phyloP scores from a whole-genome alignment of 2,329 filamentous ascomycete genomes.

The Ophiostoma sp. region DNA sequence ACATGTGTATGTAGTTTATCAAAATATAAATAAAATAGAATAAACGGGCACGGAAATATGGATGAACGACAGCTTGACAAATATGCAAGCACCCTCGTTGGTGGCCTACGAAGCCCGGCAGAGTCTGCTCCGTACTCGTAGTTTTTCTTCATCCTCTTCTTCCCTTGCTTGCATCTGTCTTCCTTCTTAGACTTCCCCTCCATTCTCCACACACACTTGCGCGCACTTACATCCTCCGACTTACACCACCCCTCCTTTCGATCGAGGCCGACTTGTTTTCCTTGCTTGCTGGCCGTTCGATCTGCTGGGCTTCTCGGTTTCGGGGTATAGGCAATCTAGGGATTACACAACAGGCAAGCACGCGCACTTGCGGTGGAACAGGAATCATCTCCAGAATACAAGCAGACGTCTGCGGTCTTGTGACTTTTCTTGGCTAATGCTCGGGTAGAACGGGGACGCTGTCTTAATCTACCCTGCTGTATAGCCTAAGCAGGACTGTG shows the following conservation, averaged over 20 bases:
- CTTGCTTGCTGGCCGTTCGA: too few relatives aligned
- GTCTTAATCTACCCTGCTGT: neutral
- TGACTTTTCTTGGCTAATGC: neutral
- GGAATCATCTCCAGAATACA: neutral
- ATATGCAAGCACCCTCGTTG: neutral
- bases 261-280: neutral
- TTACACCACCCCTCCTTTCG: constrained; percentile 5
- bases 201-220: constrained; percentile 16
- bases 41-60: neutral
- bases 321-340: too few relatives aligned
- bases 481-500: too few relatives aligned
- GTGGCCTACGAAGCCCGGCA: neutral
- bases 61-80: neutral
- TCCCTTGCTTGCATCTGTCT: neutral
- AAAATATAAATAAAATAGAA: neutral
- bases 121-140: neutral
- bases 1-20: neutral
- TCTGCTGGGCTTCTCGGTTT: too few relatives aligned
- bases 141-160: neutral
- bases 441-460: too few relatives aligned
- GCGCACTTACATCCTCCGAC: constrained; percentile 6
- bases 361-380: neutral
- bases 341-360: neutral
- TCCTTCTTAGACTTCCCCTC: neutral
- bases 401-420: constrained; percentile 7